Percentiles rank a stretch among this genome's conserved stretches.
Evolutionary conservation across 306 rosid species (phyloP).

Genomic region (Amphicarpaea edgeworthii): DNA sequence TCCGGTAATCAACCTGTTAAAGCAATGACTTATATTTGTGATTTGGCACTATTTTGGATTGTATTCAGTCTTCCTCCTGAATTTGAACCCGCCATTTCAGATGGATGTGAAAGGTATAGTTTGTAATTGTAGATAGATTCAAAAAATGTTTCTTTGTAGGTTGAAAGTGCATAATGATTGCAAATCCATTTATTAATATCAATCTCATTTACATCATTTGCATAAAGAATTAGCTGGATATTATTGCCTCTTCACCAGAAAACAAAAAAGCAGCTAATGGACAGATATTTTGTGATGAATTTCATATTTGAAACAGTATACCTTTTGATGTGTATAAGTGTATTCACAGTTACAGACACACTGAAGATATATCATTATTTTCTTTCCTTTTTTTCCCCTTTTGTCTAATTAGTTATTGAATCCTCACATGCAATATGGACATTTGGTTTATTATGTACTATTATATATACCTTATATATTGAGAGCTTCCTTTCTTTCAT

Average conservation of each 20-base stretch:
- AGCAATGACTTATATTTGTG: constrained; percentile 76
- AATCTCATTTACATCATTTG: constrained; percentile 11
- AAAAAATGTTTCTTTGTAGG: constrained; percentile 5
- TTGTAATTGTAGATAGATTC: constrained; percentile 26
- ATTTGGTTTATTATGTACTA: not conserved
- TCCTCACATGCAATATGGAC: too few species aligned
- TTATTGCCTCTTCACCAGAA: not conserved
- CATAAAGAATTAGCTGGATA: constrained; percentile 7
- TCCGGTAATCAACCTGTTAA: constrained; percentile 85
- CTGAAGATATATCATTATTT: too few species aligned
- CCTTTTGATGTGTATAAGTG: not conserved
- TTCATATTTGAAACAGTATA: not conserved
- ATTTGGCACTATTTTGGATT: constrained; percentile 73
- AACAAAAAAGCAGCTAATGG: not conserved
- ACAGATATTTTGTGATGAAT: constrained; percentile 27
- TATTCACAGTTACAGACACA: too few species aligned
- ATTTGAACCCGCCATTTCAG: constrained; percentile 65
- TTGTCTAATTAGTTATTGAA: too few species aligned
- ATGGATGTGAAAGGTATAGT: constrained; percentile 77
- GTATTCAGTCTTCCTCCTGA: constrained; percentile 78
- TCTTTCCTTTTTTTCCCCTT: too few species aligned
- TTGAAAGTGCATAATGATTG: constrained; percentile 30
- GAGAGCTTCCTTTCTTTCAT: constrained; percentile 3
- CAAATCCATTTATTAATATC: constrained; percentile 24
- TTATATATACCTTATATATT: not conserved